Base-by-base conservation (phyloP, 441 rosid genomes). In the Brassica hybrid region DNA sequence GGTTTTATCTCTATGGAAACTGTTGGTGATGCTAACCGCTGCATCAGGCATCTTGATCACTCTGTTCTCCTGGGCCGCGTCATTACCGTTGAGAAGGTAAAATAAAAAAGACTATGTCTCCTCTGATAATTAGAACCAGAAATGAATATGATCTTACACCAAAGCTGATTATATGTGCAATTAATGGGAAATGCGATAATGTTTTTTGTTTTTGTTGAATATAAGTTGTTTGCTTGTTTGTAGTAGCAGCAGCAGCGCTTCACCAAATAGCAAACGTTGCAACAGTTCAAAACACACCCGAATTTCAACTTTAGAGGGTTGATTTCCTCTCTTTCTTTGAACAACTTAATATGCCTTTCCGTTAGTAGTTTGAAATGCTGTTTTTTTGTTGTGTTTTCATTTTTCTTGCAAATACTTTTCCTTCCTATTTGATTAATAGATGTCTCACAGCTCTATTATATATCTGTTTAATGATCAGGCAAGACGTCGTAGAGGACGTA, bases 21-120 rank as follows among this genome's bases (percentile, higher is more conserved):
- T 1, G 72, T 84, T 67, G 71, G 74, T 65, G 99, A 89, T 80
- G 99, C 97, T 79, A 84, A 87, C 34, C 86, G 91, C 2, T 93
- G 99, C 75, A 83, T 95, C 43, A 91, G 88, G 83, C 76, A 89
- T 81, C 74, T 95, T 67, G 84, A 95, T 74, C 91, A 84, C 36
- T 87, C 98, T 74, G 87, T 88, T 78, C 85, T 95, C 18, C 91
- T 86, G 75, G 98, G 97, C 12, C 95, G 97, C 2, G 89, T 90
- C 64, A 93, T 95, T 52, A 88, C 91, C 0, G 98, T 95, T 64
- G 99, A 95, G 89, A 95, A 86, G 98, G 99, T 93, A 91, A 71
- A 68, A 36, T 1, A 7, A 36, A 36, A 36, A 32, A 6, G 8
- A 32, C 7, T 7, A 21, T 32, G 38, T 32, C 8, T 32, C 38